A percentile compares a stretch with the other conserved stretches of the same genome.
phyloP scores from a whole-genome alignment of 1,284 basidiomycete species.

The Malassezia japonica region DNA sequence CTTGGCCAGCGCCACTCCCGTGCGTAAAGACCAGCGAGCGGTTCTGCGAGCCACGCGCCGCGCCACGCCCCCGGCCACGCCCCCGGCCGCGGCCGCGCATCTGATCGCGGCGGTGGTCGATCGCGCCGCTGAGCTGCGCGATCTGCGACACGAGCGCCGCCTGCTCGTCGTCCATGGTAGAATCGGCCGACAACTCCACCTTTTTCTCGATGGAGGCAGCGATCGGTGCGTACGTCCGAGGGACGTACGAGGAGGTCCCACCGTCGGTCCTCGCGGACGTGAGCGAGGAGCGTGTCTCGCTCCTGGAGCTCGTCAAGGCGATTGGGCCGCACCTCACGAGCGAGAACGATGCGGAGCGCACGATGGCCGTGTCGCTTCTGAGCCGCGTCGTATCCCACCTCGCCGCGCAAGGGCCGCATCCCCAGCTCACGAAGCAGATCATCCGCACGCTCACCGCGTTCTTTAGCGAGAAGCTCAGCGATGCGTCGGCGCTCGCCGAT shows the following conservation, averaged over 20 bases:
- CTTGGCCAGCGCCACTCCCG: neutral
- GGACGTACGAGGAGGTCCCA: slow-evolving; percentile 24
- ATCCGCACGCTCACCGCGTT: slow-evolving; percentile 65
- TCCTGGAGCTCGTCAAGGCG: slow-evolving; percentile 74
- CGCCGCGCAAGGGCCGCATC: slow-evolving; percentile 1
- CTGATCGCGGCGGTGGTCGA: slow-evolving; percentile 22
- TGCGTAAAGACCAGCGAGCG: slow-evolving; percentile 13
- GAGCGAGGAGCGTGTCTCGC: slow-evolving; percentile 21
- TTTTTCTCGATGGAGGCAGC: slow-evolving; percentile 12
- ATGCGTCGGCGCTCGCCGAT: slow-evolving; percentile 55
- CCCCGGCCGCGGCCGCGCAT: neutral
- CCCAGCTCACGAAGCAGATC: slow-evolving; percentile 63
- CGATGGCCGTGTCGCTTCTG: slow-evolving; percentile 59
- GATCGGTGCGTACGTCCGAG: slow-evolving; percentile 27
- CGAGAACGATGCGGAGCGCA: slow-evolving; percentile 66
- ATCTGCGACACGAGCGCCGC: slow-evolving; percentile 38
- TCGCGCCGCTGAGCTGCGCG: slow-evolving; percentile 37
- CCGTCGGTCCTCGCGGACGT: slow-evolving; percentile 28
- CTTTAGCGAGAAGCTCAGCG: slow-evolving; percentile 75
- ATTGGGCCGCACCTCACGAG: slow-evolving; percentile 77
- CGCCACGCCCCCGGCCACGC: slow-evolving; percentile 11
- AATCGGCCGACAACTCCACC: neutral
- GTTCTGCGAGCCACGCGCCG: slow-evolving; percentile 10
- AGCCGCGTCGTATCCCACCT: slow-evolving; percentile 26
- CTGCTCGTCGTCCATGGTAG: slow-evolving; percentile 19